Evolutionary conservation across 163 green algal genomes (phyloP).

Genomic region (Volvox carteri): DNA sequence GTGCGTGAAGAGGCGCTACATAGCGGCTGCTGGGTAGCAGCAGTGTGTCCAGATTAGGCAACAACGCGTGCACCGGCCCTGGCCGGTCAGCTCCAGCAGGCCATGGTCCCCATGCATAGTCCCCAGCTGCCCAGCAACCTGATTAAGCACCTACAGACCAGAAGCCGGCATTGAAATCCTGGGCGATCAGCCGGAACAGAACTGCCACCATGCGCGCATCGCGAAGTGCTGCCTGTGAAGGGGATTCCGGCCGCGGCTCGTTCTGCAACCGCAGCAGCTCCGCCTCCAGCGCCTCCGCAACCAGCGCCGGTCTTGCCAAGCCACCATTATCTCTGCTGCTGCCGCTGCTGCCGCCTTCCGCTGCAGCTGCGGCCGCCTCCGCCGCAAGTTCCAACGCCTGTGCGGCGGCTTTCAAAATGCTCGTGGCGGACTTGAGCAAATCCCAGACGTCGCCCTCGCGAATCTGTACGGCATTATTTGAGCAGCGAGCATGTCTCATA

Average conservation of each 20-base stretch:
- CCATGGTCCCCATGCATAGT: no score
- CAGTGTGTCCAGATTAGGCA: no score
- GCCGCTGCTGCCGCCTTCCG: not conserved
- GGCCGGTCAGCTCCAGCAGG: no score
- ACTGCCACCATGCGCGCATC: not conserved
- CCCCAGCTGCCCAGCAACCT: not conserved
- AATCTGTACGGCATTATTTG: not conserved
- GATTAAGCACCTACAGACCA: not conserved
- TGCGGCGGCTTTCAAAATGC: conserved; percentile 49
- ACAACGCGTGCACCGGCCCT: no score
- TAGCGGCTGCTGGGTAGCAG: no score
- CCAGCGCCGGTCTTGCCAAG: not conserved
- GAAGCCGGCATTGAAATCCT: not conserved
- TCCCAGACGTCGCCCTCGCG: conserved; percentile 69
- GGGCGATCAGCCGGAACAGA: not conserved
- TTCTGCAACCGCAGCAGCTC: not conserved
- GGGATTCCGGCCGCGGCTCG: not conserved
- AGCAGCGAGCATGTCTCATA: not conserved
- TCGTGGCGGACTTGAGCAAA: conserved; percentile 51
- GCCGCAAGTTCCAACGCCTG: conserved; percentile 6
- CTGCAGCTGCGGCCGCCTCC: not conserved
- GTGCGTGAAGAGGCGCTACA: no score
- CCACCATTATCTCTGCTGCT: not conserved
- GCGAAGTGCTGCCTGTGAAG: not conserved
- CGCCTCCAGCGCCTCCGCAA: not conserved